Conservation (phyloP, 2,329 filamentous ascomycete genomes). For the Trichoderma simmonsii region DNA sequence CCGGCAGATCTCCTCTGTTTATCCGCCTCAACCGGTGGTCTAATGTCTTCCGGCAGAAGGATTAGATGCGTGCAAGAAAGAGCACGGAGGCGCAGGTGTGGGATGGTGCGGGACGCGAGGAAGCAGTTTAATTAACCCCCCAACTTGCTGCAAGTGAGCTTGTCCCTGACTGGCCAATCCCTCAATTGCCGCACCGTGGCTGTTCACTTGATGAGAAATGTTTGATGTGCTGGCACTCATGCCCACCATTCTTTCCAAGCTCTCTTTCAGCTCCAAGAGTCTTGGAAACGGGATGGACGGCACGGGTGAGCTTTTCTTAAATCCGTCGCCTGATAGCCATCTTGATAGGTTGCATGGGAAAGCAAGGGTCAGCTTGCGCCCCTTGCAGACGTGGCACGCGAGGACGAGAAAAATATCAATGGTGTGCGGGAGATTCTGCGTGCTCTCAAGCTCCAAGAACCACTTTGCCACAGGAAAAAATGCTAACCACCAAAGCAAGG, state of each 20-base stretch:
- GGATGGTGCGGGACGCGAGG: slow-evolving; percentile 12
- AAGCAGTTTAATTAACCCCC: slow-evolving; percentile 10
- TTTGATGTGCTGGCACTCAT: neutral
- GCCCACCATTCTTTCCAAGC: neutral
- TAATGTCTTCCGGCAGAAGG: neutral
- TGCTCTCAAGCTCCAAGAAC: neutral
- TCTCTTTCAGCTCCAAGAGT: neutral
- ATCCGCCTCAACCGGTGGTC: neutral
- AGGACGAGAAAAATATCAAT: neutral
- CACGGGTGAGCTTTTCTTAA: neutral
- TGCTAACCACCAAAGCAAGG: neutral
- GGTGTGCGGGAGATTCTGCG: neutral
- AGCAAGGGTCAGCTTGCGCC: slow-evolving; percentile 9
- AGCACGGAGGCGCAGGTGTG: neutral
- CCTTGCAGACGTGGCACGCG: slow-evolving; percentile 12
- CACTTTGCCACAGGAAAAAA: neutral
- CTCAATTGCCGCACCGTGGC: neutral
- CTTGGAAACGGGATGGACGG: neutral
- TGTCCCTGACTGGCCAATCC: neutral
- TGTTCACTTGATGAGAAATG: neutral
- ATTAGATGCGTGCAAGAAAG: neutral
- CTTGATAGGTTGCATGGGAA: slow-evolving; percentile 19
- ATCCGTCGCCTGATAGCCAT: neutral
- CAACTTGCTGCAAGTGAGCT: neutral
- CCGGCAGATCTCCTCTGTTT: slow-evolving; percentile 9